phyloP scores from a whole-genome alignment of 495 filamentous ascomycete species.

The Astrothelium subdiscretum region DNA sequence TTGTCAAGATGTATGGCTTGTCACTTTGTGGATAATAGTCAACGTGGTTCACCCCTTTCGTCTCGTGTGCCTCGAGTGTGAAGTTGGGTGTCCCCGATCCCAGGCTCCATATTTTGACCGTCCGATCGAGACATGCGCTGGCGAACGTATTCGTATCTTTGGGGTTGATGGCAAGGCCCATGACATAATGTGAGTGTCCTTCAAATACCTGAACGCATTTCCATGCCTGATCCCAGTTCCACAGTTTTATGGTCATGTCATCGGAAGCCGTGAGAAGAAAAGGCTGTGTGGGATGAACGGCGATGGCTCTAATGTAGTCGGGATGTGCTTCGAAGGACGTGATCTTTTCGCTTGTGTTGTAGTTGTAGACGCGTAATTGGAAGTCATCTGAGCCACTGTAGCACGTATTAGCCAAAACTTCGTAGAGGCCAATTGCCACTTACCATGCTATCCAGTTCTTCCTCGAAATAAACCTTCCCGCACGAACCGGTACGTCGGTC shows the following conservation, averaged over 20 bases:
- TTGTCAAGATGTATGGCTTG: constrained; percentile 94
- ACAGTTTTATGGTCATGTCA: constrained; percentile 99
- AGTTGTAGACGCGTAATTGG: constrained; percentile 92
- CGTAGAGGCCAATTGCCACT: background rate
- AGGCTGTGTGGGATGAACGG: constrained; percentile 90
- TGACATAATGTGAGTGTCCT: constrained; percentile 96
- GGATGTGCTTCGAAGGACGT: constrained; percentile 97
- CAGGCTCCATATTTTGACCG: constrained; percentile 97
- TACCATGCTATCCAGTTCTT: constrained; percentile 97
- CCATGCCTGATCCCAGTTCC: constrained; percentile 98
- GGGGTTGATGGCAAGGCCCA: constrained; percentile 99
- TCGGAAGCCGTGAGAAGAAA: constrained; percentile 94
- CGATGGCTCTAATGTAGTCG: constrained; percentile 96
- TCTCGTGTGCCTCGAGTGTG: constrained; percentile 93
- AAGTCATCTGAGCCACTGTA: constrained; percentile 82
- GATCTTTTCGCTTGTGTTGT: constrained; percentile 99
- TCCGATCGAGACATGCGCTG: constrained; percentile 89
- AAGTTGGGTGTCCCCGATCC: constrained; percentile 85
- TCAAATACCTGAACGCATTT: constrained; percentile 97
- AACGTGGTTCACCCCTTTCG: constrained; percentile 95
- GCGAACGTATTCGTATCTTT: constrained; percentile 99
- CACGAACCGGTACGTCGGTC: constrained; percentile 95
- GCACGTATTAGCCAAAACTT: background rate
- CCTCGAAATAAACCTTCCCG: constrained; percentile 88
- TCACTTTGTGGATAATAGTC: constrained; percentile 96